Evolutionary conservation across 495 filamentous ascomycete species (phyloP), one percentile per base, ranked within the genome.

Genomic region (Durotheca rogersii): DNA sequence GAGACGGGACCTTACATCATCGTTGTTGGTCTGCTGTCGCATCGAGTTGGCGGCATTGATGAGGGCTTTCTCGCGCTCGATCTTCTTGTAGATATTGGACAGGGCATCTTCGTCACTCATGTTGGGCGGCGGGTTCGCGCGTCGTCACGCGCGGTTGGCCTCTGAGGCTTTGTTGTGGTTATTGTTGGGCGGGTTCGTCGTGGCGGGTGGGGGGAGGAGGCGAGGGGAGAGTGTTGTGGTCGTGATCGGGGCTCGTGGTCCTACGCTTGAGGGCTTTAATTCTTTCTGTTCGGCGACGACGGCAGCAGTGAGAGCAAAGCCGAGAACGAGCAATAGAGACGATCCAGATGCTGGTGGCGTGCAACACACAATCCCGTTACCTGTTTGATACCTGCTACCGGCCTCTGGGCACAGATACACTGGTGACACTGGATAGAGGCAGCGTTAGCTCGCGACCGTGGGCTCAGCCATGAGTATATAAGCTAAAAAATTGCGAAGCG

Each of bases 1-100:
- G 58, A 93, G 82, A 50, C 87, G 82, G 53, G 90, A 87, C 60
- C 90, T 87, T 49, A 97, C 90, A 45, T 82, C 73, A 45, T 88
- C 85, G 68, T 99, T 97, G 72, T 89, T 83, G 60, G 92, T 96
- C 62, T 91, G 89, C 73, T 89, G 87, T 76, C 90, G 86, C 88
- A 99, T 95, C 48, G 86, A 81, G 66, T 89, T 89, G 41, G 94
- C 94, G 58, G 88, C 90, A 70, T 88, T 85, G 78, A 99, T 93
- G 58, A 99, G 82, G 60, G 86, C 86, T 78, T 92, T 90, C 71
- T 99, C 94, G 68, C 93, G 82, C 78, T 96, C 90, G 72, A 97
- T 96, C 88, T 99, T 97, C 73, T 83, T 86, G 74, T 86, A 82
- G 75, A 97, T 88, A 73, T 91, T 87, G 72, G 78, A 80, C 72